Percentiles rank a stretch among this genome's conserved stretches.
phyloP scores from a whole-genome alignment of 768 basidiomycete species.

The Boletus insuetus region DNA sequence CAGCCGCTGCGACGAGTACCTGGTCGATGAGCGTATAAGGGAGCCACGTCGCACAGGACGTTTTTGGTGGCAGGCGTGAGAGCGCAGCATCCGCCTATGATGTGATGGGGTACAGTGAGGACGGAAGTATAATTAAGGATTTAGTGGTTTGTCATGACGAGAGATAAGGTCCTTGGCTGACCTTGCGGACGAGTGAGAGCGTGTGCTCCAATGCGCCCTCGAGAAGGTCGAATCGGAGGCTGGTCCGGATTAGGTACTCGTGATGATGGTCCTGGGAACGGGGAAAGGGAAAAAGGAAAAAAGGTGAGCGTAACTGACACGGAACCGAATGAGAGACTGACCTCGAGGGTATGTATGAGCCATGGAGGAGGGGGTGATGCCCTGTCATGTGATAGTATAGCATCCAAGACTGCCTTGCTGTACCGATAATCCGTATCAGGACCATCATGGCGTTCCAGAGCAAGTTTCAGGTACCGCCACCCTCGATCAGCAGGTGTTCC shows the following conservation, averaged over 20 bases:
- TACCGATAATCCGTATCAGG: slow-evolving; percentile 71
- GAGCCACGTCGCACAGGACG: slow-evolving; percentile 68
- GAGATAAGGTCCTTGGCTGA: slow-evolving; percentile 32
- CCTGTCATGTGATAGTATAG: slow-evolving; percentile 65
- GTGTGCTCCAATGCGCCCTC: slow-evolving; percentile 75
- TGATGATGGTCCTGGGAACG: slow-evolving; percentile 57
- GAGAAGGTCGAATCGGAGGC: slow-evolving; percentile 75
- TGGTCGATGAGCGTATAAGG: slow-evolving; percentile 85
- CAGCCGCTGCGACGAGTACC: slow-evolving; percentile 63
- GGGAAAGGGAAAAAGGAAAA: background rate
- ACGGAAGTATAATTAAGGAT: slow-evolving; percentile 2
- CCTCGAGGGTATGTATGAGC: slow-evolving; percentile 77
- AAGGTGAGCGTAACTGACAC: background rate
- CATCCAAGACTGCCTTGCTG: slow-evolving; percentile 72
- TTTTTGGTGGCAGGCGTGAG: slow-evolving; percentile 49
- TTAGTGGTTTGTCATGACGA: slow-evolving; percentile 3
- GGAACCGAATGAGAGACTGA: slow-evolving; percentile 27
- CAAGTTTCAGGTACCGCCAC: slow-evolving; percentile 84
- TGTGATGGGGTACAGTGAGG: slow-evolving; percentile 24
- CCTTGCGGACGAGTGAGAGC: slow-evolving; percentile 69
- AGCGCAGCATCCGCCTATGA: slow-evolving; percentile 52
- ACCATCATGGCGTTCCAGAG: slow-evolving; percentile 76
- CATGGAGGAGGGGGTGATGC: slow-evolving; percentile 70
- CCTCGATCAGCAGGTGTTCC: slow-evolving; percentile 77
- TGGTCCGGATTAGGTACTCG: slow-evolving; percentile 79